These are phyloP conservation scores for Coprinopsis strossmayeri DNA, from an alignment of 768 basidiomycete species.

Conservation along the genomic window DNA sequence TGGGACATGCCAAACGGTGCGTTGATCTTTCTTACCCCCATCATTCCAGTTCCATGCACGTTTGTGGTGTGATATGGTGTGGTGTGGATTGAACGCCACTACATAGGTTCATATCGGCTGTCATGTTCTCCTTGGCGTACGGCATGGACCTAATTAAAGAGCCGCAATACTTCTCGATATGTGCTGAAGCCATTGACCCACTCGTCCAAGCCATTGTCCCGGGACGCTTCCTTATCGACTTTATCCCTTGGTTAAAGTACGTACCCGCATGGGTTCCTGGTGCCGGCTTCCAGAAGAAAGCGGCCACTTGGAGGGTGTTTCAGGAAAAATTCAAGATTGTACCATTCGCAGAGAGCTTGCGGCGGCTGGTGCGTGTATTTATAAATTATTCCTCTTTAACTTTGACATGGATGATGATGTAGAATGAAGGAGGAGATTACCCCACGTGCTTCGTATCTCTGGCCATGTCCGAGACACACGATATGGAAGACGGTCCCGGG, in stretches of 20 bases:
- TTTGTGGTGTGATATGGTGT: background rate
- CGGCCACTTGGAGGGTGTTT: slow-evolving; percentile 31
- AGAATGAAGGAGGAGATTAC: too few species aligned
- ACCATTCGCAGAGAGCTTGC: slow-evolving; percentile 22
- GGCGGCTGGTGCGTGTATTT: slow-evolving; percentile 11
- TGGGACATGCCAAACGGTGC: background rate
- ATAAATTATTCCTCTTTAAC: background rate
- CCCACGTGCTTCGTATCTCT: slow-evolving; percentile 4
- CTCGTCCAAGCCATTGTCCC: slow-evolving; percentile 14
- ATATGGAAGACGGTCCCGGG: background rate
- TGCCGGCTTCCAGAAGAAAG: slow-evolving; percentile 44
- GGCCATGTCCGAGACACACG: slow-evolving; percentile 8
- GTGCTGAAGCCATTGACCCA: slow-evolving; percentile 29
- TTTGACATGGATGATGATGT: too few species aligned
- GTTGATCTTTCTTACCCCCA: background rate
- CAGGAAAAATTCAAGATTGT: slow-evolving; percentile 25
- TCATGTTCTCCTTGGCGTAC: slow-evolving; percentile 49
- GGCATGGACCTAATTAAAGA: slow-evolving; percentile 40
- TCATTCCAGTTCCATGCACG: background rate
- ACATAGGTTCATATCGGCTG: slow-evolving; percentile 27
- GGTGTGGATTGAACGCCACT: too few species aligned
- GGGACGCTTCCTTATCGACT: slow-evolving; percentile 31
- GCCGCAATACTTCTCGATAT: slow-evolving; percentile 28
- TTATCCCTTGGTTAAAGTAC: slow-evolving; percentile 24
- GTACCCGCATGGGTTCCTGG: slow-evolving; percentile 54